Base-by-base conservation (phyloP, 495 filamentous ascomycete genomes). In the Massariosphaeria phaeospora region DNA sequence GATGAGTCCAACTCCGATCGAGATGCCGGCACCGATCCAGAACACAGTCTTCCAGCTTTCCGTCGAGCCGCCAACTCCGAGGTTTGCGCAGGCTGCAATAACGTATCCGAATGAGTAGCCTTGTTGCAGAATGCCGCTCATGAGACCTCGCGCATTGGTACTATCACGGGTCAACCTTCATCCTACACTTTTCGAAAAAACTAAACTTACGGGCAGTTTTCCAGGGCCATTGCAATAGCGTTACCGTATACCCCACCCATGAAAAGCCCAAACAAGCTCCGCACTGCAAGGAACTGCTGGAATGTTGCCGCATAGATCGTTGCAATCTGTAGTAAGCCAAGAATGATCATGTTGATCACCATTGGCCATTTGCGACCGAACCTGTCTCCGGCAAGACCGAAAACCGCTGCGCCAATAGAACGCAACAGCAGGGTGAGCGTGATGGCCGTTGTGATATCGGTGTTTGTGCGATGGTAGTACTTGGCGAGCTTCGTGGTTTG, bases 171-270 rank as follows among this genome's bases (percentile, higher is more conserved):
- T 2, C 48, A 18, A 44, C 20, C n/a, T 10, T 5, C 8, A 31
- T 23, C 6, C n/a, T 21, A 27, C 12, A 17, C 8, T 34, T 21
- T 11, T 11, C 18, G 12, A 27, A 18, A 23, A 44, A 46, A 40
- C 2, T 11, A 20, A 31, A 54, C 72, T 53, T 70, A 74, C 72
- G 84, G 84, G 73, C 82, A 84, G 63, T 87, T 83, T 58, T 91
- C 86, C 25, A 91, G 69, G 0, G 84, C 86, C 84, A 88, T 89
- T 24, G 84, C 84, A 45, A 84, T 83, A n/a, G 85, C 83, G 63
- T 87, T 83, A 38, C 86, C 86, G 69, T 88, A 91, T 13, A 91
- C 80, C 41, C 86, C 86, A 20, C 86, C 86, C 86, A 89, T 91
- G 45, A 86, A 85, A 47, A 91, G 70, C n/a, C 86, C 86, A 65